A percentile compares a stretch with the other conserved stretches of the same genome.
Evolutionary conservation across 805 yeast species (phyloP).

Genomic region (Wickerhamiella nectarea): DNA sequence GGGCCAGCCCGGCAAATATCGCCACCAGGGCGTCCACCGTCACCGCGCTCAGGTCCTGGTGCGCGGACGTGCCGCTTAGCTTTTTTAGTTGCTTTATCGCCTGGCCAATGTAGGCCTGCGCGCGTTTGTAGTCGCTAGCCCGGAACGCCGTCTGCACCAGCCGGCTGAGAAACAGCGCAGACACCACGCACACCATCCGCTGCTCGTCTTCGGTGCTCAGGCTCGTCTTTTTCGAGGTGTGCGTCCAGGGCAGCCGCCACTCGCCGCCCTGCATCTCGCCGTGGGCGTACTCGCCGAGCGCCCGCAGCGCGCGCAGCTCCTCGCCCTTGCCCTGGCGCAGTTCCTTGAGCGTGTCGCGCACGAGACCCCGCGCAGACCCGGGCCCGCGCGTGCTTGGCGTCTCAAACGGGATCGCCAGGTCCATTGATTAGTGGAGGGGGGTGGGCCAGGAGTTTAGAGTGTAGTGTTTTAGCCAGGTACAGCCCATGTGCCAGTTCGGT

Average conservation of each 20-base stretch:
- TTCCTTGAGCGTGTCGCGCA: slow-evolving; percentile 14
- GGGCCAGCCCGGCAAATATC: slow-evolving; percentile 22
- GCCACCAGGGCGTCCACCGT: slow-evolving; percentile 18
- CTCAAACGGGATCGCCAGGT: slow-evolving; percentile 5
- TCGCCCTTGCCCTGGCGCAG: slow-evolving; percentile 22
- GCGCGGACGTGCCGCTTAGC: slow-evolving; percentile 10
- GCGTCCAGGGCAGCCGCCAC: slow-evolving; percentile 15
- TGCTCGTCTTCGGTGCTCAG: slow-evolving; percentile 16
- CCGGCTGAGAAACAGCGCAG: slow-evolving; percentile 15
- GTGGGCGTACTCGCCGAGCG: slow-evolving; percentile 7
- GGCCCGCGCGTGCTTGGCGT: slow-evolving; percentile 9
- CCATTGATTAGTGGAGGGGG: not conserved
- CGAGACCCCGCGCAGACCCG: slow-evolving; percentile 12
- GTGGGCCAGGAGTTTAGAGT: no score
- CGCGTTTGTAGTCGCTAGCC: slow-evolving; percentile 15
- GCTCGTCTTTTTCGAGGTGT: slow-evolving; percentile 9
- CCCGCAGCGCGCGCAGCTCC: slow-evolving; percentile 10
- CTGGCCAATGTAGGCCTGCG: slow-evolving; percentile 20
- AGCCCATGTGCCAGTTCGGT: no score
- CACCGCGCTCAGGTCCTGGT: slow-evolving; percentile 18
- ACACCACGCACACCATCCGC: slow-evolving; percentile 18
- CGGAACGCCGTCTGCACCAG: slow-evolving; percentile 11
- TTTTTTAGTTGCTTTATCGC: slow-evolving; percentile 17
- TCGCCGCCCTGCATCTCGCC: not conserved
- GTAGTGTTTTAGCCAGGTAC: no score